Conservation (phyloP, 257 asterid species). For the Scutellaria minor region DNA sequence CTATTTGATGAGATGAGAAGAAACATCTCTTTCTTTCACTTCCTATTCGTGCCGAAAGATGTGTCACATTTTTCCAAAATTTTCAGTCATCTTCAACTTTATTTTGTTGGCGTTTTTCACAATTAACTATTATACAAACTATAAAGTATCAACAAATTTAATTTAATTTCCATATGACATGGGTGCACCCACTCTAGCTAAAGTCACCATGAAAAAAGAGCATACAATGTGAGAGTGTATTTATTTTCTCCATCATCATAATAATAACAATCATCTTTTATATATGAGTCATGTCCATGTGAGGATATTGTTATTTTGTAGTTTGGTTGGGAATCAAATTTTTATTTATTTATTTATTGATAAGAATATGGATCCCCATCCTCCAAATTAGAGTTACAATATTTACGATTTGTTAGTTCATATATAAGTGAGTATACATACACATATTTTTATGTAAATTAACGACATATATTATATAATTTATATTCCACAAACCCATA, state of each 20-base stretch:
- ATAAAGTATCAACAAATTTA: conserved; percentile 1
- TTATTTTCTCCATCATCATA: conserved; percentile 30
- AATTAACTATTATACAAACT: conserved; percentile 21
- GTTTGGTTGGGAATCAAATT: conserved; percentile 35
- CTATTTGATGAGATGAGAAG: conserved; percentile 36
- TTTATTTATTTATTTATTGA: background rate
- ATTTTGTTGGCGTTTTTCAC: conserved; percentile 42
- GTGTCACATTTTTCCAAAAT: conserved; percentile 30
- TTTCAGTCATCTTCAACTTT: conserved; percentile 33
- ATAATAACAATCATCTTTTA: conserved; percentile 11
- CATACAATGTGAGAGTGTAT: background rate
- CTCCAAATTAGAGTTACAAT: conserved; percentile 29
- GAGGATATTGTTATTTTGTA: conserved; percentile 36
- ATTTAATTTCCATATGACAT: conserved; percentile 13
- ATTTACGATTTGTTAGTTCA: too few relatives aligned
- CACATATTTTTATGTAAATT: too few relatives aligned
- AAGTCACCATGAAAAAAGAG: conserved; percentile 12
- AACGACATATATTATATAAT: too few relatives aligned
- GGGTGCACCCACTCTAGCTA: conserved; percentile 24
- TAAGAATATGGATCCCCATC: conserved; percentile 18
- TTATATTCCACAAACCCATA: too few relatives aligned
- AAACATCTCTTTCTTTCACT: conserved; percentile 30
- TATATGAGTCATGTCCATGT: conserved; percentile 43
- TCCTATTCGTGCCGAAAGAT: conserved; percentile 33
- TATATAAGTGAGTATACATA: too few relatives aligned